Evolutionary conservation across 2,329 filamentous ascomycete species (phyloP).

Genomic region (Verticillium longisporum): DNA sequence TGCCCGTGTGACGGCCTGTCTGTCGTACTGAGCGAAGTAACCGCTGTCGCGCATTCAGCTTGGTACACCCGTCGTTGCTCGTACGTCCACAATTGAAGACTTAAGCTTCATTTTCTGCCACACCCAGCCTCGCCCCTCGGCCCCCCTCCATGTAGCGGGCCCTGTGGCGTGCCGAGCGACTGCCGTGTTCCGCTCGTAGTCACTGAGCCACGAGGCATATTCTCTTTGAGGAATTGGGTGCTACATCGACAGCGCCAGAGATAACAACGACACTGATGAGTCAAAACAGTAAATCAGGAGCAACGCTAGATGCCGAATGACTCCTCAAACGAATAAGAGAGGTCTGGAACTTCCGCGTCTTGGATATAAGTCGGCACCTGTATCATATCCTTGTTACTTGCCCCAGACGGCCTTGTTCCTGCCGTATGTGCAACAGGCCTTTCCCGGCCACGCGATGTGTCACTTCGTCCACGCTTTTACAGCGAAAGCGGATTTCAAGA

Average conservation of each 20-base stretch:
- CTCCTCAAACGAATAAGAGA: too few species aligned
- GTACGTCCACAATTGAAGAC: conserved; percentile 1
- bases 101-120: conserved; percentile 3
- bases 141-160: not conserved
- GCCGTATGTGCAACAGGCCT: conserved; percentile 10
- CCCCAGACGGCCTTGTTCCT: not conserved
- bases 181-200: not conserved
- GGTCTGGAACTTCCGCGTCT: too few species aligned
- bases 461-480: conserved; percentile 19
- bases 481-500: conserved; percentile 14
- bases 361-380: not conserved
- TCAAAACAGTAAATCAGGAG: not conserved
- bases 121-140: not conserved
- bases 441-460: conserved; percentile 21
- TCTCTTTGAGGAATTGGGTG: not conserved
- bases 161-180: not conserved
- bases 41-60: conserved; percentile 7
- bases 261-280: not conserved
- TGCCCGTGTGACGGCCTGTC: conserved; percentile 3
- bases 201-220: not conserved
- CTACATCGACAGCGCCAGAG: not conserved
- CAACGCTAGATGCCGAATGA: too few species aligned
- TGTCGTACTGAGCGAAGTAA: conserved; percentile 8
- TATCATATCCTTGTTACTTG: not conserved
- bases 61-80: conserved; percentile 1